These are phyloP conservation scores for Rhodamnia argentea DNA, from an alignment of 345 rosid genomes.

Conservation along the genomic window DNA sequence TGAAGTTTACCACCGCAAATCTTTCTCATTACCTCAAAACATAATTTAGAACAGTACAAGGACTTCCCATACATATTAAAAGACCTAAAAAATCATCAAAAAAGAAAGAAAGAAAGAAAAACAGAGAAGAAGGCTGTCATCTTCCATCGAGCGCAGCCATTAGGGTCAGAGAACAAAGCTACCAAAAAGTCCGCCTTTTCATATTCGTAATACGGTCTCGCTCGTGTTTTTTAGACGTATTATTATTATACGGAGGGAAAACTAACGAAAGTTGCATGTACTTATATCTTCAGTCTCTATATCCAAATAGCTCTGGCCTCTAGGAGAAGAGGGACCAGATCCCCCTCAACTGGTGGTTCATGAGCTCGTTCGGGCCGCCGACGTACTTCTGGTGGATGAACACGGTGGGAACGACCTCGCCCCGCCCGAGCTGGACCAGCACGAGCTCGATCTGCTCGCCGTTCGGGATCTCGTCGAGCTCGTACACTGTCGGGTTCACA, in stretches of 20 bases:
- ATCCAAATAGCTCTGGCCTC: conserved; percentile 86
- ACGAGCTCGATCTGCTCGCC: conserved; percentile 53
- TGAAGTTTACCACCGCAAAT: neutral
- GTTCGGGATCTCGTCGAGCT: conserved; percentile 52
- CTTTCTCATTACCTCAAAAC: neutral
- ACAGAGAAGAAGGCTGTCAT: neutral
- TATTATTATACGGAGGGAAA: neutral
- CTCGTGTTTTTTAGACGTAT: neutral
- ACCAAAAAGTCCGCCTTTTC: neutral
- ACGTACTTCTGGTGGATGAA: conserved; percentile 65
- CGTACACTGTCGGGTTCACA: conserved; percentile 59
- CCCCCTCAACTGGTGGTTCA: conserved; percentile 61
- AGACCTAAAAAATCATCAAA: neutral
- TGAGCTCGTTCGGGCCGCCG: conserved; percentile 72
- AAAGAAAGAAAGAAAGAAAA: too few species aligned
- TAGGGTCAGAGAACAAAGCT: neutral
- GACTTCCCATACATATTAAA: neutral
- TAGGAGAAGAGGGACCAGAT: conserved; percentile 48
- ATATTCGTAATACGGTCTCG: neutral
- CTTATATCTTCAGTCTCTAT: conserved; percentile 7
- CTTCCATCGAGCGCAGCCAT: neutral
- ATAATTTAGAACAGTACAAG: neutral
- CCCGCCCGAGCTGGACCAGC: conserved; percentile 48
- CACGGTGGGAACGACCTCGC: conserved; percentile 61
- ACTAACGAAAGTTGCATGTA: neutral